Percentiles rank a stretch among this genome's conserved stretches.
Evolutionary conservation across 129 eudicot species (phyloP).

Genomic region (Pulicaria dysenterica): DNA sequence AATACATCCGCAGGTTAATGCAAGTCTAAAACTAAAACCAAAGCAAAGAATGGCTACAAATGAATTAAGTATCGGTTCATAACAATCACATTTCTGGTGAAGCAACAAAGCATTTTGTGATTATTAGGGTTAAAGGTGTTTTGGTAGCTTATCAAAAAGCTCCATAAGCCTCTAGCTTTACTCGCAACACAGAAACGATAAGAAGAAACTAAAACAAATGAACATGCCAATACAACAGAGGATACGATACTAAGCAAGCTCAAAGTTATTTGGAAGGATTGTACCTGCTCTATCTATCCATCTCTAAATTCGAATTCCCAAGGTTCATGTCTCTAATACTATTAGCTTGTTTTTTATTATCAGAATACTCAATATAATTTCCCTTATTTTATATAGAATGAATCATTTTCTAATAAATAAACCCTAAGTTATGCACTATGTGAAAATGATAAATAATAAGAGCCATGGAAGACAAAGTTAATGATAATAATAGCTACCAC

Average conservation of each 20-base stretch:
- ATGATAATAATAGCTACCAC: slow-evolving; percentile 52
- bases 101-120: background rate
- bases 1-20: no score
- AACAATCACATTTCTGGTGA: slow-evolving; percentile 4
- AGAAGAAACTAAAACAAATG: background rate
- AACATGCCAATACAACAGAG: no score
- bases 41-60: no score
- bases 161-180: slow-evolving; percentile 2
- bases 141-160: slow-evolving; percentile 5
- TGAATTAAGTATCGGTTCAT: no score
- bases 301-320: slow-evolving; percentile 1
- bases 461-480: background rate
- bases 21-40: no score
- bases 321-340: slow-evolving; percentile 8
- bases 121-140: background rate
- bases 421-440: background rate
- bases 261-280: no score
- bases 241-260: no score
- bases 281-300: background rate
- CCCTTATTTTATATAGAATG: background rate
- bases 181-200: background rate
- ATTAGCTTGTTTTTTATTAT: slow-evolving; percentile 1
- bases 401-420: background rate
- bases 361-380: no score
- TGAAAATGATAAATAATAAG: background rate